A percentile compares a stretch with the other conserved stretches of the same genome.
phyloP scores from a whole-genome alignment of 495 filamentous ascomycete species.

The Aspergillus funiculosus region DNA sequence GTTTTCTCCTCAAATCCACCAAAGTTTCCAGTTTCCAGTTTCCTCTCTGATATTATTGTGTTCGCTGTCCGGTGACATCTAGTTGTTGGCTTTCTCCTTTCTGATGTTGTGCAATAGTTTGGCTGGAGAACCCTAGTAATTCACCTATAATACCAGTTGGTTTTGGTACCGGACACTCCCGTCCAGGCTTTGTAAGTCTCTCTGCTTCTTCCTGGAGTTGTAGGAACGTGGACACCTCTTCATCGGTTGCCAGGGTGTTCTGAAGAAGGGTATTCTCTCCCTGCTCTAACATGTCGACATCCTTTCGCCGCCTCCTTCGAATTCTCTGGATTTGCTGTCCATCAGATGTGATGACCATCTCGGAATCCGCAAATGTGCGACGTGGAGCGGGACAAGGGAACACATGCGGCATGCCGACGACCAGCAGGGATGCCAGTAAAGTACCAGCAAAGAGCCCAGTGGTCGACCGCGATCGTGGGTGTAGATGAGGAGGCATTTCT shows the following conservation, averaged over 20 bases:
- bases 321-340: slow-evolving; percentile 38
- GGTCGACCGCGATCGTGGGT: slow-evolving; percentile 86
- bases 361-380: slow-evolving; percentile 64
- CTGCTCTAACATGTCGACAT: slow-evolving; percentile 22
- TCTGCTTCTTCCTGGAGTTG: slow-evolving; percentile 43
- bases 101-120: slow-evolving; percentile 3
- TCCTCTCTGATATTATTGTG: not conserved
- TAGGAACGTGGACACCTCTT: slow-evolving; percentile 42
- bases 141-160: slow-evolving; percentile 68
- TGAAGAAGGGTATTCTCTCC: slow-evolving; percentile 17
- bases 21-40: not conserved
- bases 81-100: slow-evolving; percentile 6
- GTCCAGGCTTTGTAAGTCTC: slow-evolving; percentile 25
- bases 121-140: slow-evolving; percentile 57
- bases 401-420: slow-evolving; percentile 86
- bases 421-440: slow-evolving; percentile 81
- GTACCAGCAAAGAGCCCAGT: slow-evolving; percentile 92
- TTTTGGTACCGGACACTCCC: slow-evolving; percentile 79
- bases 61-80: not conserved
- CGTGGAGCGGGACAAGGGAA: slow-evolving; percentile 88
- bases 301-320: slow-evolving; percentile 31
- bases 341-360: slow-evolving; percentile 47
- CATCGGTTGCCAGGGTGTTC: slow-evolving; percentile 29
- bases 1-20: not conserved
- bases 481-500: slow-evolving; percentile 80